Conservation (phyloP, 2,329 filamentous ascomycete genomes). For the Podosphaera fusca region DNA sequence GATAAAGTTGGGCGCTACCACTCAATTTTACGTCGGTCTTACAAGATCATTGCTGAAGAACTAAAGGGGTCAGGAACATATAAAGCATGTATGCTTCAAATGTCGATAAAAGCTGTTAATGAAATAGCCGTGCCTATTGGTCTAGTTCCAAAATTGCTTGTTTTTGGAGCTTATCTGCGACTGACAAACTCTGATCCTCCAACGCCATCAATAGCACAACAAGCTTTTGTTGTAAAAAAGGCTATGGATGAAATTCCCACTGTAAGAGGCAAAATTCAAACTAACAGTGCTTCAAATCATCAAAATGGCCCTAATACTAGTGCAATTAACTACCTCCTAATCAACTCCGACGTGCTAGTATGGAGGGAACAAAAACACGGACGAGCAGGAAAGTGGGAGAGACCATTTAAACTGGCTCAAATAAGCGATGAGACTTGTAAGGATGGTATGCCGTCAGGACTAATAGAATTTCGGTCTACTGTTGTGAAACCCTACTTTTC, state of each 20-base stretch:
- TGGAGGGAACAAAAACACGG: conserved; percentile 1
- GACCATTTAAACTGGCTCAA: neutral
- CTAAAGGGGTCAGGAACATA: neutral
- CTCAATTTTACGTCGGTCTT: neutral
- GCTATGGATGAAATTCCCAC: conserved; percentile 3
- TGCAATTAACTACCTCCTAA: neutral
- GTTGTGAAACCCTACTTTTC: neutral
- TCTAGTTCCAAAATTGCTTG: neutral
- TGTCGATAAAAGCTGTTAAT: neutral
- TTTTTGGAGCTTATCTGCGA: neutral
- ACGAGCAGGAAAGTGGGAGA: neutral
- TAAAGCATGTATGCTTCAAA: neutral
- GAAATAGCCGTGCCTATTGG: neutral
- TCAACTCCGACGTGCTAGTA: conserved; percentile 2
- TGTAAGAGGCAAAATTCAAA: neutral
- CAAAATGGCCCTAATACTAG: conserved; percentile 1
- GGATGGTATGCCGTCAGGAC: neutral
- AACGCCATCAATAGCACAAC: neutral
- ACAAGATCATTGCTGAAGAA: neutral
- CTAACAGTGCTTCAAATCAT: neutral
- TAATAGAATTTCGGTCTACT: neutral
- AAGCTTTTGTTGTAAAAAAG: conserved; percentile 2
- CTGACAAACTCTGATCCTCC: neutral
- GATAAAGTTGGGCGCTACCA: neutral
- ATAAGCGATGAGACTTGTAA: neutral